Evolutionary conservation across 1,284 basidiomycete genomes (phyloP), one percentile per base, ranked within the genome.

Genomic region (Trametes versicolor): DNA sequence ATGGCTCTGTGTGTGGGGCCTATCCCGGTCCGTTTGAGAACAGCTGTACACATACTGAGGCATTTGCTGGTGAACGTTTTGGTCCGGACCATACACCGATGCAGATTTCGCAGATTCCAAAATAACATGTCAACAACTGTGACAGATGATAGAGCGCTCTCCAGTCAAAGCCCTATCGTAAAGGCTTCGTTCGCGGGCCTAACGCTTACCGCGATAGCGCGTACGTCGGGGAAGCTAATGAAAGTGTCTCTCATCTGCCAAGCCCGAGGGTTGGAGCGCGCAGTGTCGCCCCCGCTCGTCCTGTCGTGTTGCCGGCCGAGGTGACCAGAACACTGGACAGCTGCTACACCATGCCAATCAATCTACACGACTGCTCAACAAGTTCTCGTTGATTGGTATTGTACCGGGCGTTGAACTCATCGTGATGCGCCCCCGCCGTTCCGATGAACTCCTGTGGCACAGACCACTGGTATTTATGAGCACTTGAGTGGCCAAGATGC

Each of bases 131-230:
- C n/a, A n/a, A n/a, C n/a, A n/a, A n/a, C n/a, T n/a, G n/a, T 32
- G 29, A 49, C 17, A 54, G 59, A 54, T 60, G 49, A 54, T 34
- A 36, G 21, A 49, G 52, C 52, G 60, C 60, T 56, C 52, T 25
- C 21, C 36, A 21, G 5, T 8, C 34, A 13, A 23, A 32, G 12
- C 3, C 52, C 19, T 12, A 36, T 25, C 34, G 50, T 19, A 29
- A n/a, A 29, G 3, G 50, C 29, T 36, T 34, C 50, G 25, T 50
- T 19, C 15, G 21, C 27, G 27, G 10, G 27, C 10, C 8, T 6
- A 17, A 32, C 4, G 49, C n/a, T 50, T 43, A 43, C 41, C 41
- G 15, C 17, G 41, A 32, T 34, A 32, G 50, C 29, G 25, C 17
- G 29, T 36, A 32, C 29, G 50, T 36, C 29, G 25, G 45, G 45